Conservation (phyloP, 306 rosid genomes). For the Cucurbita maxima region DNA sequence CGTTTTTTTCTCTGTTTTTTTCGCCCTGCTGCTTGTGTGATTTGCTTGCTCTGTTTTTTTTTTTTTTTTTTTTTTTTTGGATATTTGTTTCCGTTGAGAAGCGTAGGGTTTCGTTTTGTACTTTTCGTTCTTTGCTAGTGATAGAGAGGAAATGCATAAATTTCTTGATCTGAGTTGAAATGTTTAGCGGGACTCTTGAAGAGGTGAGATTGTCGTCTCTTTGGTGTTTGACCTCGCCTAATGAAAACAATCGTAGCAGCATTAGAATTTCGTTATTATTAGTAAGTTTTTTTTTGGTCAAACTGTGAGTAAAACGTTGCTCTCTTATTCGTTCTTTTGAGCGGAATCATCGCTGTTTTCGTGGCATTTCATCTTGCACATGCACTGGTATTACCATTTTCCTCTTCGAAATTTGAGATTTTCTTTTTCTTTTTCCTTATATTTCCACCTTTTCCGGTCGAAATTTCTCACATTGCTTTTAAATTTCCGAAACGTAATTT, state of each 20-base stretch:
- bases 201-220: neutral
- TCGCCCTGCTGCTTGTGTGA: neutral
- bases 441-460: neutral
- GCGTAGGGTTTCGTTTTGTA: neutral
- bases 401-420: neutral
- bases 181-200: neutral
- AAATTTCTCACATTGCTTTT: neutral
- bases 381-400: neutral
- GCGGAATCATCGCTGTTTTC: neutral
- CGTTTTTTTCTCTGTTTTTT: slow-evolving; percentile 6
- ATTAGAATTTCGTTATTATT: neutral
- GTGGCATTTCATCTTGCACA: neutral
- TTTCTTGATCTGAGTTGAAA: neutral
- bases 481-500: neutral
- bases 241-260: neutral
- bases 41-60: neutral
- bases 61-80: too few species aligned
- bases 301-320: neutral
- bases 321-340: neutral
- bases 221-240: neutral
- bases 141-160: neutral
- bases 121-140: neutral
- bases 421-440: neutral
- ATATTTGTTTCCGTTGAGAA: slow-evolving; percentile 10
- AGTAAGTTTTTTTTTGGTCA: neutral